Base-by-base conservation (phyloP, 2,329 filamentous ascomycete genomes). In the Dactylellina sp. region DNA sequence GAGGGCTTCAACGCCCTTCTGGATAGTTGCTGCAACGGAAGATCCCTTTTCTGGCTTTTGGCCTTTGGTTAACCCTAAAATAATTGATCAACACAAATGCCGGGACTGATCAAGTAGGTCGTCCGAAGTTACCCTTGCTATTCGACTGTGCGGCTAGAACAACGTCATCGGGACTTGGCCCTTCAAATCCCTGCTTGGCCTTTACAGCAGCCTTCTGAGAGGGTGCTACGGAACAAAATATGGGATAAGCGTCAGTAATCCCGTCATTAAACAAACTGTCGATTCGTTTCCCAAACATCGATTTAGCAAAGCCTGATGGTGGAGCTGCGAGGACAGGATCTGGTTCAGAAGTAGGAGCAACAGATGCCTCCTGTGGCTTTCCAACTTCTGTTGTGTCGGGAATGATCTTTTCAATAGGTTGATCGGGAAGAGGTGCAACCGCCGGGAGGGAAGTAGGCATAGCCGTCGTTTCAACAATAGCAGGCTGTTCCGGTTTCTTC, bases 151-250 rank as follows among this genome's bases (percentile, higher is more conserved):
- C 94, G 81, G 89, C 88, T 76, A 92, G 85, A 79, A 97, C 91
- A 79, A 95, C 83, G 81, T 97, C 93, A 83, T 98, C 93, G 77
- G 93, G 93, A 82, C 93, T 97, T 63, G 94, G 93, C 80, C 88
- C 88, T 84, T 89, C 85, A 83, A 97, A 97, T 71, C 89, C 87
- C 79, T 88, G 84, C 79, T 84, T 78, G 79, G 82, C 84, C 79
- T 80, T 84, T 63, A 80, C 79, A 18, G 78, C 76, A n/a, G 76
- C 77, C 39, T 80, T 78, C 42, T 68, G 62, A 68, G 83, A 84
- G n/a, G 83, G 82, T 55, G 84, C 78, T 60, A 81, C 79, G 66
- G 82, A 81, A 37, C 80, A 72, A 49, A 61, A 62, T 0, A 57
- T 66, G 11, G 65, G 75, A 40, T 70, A n/a, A 39, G 52, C 14